Conservation (phyloP, 2,329 filamentous ascomycete genomes). For the Lasiodiplodia sp. region DNA sequence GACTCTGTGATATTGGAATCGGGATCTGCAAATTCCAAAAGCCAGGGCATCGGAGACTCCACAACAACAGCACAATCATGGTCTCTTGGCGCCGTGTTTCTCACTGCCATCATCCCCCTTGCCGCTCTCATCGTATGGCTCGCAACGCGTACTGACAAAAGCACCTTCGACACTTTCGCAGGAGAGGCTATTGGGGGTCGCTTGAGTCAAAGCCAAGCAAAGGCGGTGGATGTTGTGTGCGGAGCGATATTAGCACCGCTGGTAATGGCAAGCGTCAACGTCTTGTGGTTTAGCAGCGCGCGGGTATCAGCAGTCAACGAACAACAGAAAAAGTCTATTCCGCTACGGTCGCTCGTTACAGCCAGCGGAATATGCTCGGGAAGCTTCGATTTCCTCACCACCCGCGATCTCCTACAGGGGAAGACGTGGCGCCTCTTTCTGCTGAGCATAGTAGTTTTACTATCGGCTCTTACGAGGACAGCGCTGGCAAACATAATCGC, state of each 20-base stretch:
- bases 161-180: conserved; percentile 2
- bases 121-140: conserved; percentile 11
- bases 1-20: too few species aligned
- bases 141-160: background rate
- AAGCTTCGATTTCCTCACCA: conserved; percentile 30
- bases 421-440: conserved; percentile 27
- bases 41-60: too few species aligned
- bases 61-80: too few species aligned
- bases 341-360: conserved; percentile 26
- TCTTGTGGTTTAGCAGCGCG: conserved; percentile 33
- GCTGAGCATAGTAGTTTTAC: conserved; percentile 20
- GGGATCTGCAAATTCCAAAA: too few species aligned
- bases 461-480: conserved; percentile 29
- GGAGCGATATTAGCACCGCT: conserved; percentile 33
- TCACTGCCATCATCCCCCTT: background rate
- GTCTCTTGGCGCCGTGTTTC: too few species aligned
- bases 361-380: conserved; percentile 30
- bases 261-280: conserved; percentile 32
- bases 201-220: conserved; percentile 33
- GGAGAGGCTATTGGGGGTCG: conserved; percentile 31
- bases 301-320: conserved; percentile 33
- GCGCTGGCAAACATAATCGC: conserved; percentile 32
- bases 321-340: conserved; percentile 10
- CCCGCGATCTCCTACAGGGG: conserved; percentile 26
- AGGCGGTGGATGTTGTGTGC: conserved; percentile 34